These are phyloP conservation scores for Sphagnum fallax DNA, from an alignment of 228 moss, liverwort and hornwort genomes.

Conservation along the genomic window DNA sequence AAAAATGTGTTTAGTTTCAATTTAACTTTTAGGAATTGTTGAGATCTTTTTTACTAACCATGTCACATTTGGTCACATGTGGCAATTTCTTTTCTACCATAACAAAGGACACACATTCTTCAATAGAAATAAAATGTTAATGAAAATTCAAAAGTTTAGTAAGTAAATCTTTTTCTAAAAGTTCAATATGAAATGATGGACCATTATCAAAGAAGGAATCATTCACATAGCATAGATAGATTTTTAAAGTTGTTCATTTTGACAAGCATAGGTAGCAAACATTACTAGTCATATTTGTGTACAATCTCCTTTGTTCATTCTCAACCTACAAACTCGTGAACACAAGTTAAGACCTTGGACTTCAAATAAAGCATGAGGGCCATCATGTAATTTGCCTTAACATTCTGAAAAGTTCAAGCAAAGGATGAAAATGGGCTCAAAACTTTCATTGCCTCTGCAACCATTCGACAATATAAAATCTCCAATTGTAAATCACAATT, in stretches of 20 bases:
- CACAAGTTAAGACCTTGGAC: not conserved
- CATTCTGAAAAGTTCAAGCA: not conserved
- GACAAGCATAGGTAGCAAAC: not conserved
- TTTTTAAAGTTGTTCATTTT: not conserved
- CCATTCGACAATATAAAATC: too few relatives aligned
- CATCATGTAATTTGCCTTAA: not conserved
- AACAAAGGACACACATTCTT: conserved; percentile 33
- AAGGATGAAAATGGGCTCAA: too few relatives aligned
- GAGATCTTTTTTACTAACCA: conserved; percentile 42
- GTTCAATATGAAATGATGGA: not conserved
- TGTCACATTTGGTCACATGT: conserved; percentile 39
- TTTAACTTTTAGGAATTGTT: conserved; percentile 43
- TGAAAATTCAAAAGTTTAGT: conserved; percentile 35
- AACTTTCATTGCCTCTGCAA: too few relatives aligned
- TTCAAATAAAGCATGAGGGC: not conserved
- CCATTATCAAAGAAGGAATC: not conserved
- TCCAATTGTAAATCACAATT: too few relatives aligned
- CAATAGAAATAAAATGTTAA: conserved; percentile 37
- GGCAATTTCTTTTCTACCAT: conserved; percentile 51
- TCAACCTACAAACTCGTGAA: not conserved
- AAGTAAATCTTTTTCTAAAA: not conserved
- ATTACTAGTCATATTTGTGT: not conserved
- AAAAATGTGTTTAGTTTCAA: conserved; percentile 43
- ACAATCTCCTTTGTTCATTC: not conserved
- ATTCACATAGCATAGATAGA: not conserved